A percentile compares a stretch with the other conserved stretches of the same genome.
Conservation (phyloP, 495 filamentous ascomycete species). For the Penicillium waksmanii region DNA sequence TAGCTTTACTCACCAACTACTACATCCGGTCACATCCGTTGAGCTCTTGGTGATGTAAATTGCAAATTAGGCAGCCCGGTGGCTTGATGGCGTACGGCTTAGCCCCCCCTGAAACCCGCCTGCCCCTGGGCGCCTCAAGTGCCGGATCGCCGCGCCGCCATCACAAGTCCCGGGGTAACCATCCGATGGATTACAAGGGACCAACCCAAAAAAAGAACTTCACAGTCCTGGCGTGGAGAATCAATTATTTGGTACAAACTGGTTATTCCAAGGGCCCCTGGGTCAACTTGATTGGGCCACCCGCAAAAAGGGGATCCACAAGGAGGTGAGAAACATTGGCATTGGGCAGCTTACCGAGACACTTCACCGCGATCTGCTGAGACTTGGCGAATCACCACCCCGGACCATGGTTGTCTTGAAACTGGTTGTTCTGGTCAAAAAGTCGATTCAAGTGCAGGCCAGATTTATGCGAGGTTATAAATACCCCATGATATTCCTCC, state of each 20-base stretch:
- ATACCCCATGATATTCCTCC: neutral
- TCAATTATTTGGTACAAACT: conserved; percentile 11
- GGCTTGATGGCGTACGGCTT: neutral
- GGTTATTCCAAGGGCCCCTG: neutral
- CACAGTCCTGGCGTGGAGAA: conserved; percentile 6
- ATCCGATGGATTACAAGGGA: neutral
- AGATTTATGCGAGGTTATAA: neutral
- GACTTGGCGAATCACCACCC: conserved; percentile 25
- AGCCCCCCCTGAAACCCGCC: neutral
- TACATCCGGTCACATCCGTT: neutral
- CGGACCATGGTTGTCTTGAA: conserved; percentile 11
- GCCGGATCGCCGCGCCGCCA: neutral
- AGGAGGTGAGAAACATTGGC: conserved; percentile 6
- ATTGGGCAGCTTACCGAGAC: conserved; percentile 19
- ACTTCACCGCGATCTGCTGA: conserved; percentile 17
- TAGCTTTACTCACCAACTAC: neutral
- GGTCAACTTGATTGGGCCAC: neutral
- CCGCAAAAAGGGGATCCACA: conserved; percentile 9
- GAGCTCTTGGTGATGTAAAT: neutral
- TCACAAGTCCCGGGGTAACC: neutral
- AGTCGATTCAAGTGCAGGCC: too few species aligned
- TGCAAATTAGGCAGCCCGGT: conserved; percentile 3
- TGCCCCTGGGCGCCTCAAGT: neutral
- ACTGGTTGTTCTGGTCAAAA: neutral
- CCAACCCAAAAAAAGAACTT: neutral